Evolutionary conservation across 805 yeast genomes (phyloP).

Genomic region (Lachancea kluyveri): DNA sequence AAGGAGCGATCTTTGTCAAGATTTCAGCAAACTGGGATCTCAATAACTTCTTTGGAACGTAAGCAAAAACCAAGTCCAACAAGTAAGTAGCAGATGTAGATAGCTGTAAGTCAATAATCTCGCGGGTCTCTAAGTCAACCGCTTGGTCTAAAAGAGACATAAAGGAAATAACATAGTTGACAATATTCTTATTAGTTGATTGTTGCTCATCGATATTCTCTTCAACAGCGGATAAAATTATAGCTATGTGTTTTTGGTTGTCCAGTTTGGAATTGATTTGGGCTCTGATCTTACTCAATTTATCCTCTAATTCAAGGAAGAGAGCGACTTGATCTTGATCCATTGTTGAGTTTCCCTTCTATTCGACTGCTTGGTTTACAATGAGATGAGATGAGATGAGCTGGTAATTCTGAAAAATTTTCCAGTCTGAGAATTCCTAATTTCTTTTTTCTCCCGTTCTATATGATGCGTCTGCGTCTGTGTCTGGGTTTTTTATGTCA

Average conservation of each 20-base stretch:
- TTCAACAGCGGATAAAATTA: conserved; percentile 83
- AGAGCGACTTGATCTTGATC: conserved; percentile 27
- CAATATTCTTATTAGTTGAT: conserved; percentile 50
- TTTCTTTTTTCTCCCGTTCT: no score
- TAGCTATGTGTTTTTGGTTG: conserved; percentile 80
- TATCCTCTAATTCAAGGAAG: conserved; percentile 51
- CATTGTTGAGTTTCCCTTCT: conserved; percentile 13
- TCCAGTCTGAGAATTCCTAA: conserved; percentile 2
- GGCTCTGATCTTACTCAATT: conserved; percentile 57
- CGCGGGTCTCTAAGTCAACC: conserved; percentile 40
- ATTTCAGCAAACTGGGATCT: conserved; percentile 73
- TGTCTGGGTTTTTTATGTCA: no score
- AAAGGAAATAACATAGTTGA: conserved; percentile 81
- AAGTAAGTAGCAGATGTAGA: conserved; percentile 77
- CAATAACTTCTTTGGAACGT: conserved; percentile 61
- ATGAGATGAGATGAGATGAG: conserved; percentile 25
- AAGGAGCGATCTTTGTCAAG: conserved; percentile 73
- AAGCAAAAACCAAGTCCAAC: conserved; percentile 72
- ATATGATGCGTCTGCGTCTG: no score
- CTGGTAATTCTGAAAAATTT: conserved; percentile 11
- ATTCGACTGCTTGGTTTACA: neutral
- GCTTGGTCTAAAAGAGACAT: conserved; percentile 77
- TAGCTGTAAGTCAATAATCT: conserved; percentile 49
- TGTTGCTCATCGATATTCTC: conserved; percentile 68
- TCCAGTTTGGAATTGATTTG: conserved; percentile 77